phyloP scores from a whole-genome alignment of 345 rosid genomes.

The Bretschneidera sinensis region DNA sequence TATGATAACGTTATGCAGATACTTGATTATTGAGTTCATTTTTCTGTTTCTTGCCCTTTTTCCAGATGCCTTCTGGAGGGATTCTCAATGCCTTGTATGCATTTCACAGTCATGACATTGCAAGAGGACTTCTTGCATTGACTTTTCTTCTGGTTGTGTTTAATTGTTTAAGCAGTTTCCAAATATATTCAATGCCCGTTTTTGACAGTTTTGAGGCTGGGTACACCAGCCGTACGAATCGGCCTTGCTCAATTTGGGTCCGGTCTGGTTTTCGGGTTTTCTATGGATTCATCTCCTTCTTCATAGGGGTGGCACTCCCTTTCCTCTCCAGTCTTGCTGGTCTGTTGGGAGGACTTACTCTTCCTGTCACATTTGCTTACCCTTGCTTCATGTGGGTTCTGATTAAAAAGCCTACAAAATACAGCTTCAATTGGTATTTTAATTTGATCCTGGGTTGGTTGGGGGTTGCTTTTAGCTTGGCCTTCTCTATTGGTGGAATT shows the following conservation, averaged over 20 bases:
- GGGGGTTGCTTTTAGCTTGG: constrained; percentile 84
- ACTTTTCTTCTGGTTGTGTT: constrained; percentile 89
- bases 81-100: constrained; percentile 75
- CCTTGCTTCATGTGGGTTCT: constrained; percentile 99
- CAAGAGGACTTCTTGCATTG: constrained; percentile 83
- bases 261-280: constrained; percentile 90
- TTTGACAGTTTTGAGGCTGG: constrained; percentile 97
- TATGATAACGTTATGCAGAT: too few species aligned
- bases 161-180: constrained; percentile 90
- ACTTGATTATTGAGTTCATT: too few species aligned
- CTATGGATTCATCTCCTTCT: constrained; percentile 72
- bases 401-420: constrained; percentile 69
- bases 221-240: constrained; percentile 89
- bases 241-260: constrained; percentile 95
- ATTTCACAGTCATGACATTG: constrained; percentile 84
- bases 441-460: constrained; percentile 94
- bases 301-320: constrained; percentile 93
- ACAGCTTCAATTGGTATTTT: constrained; percentile 93
- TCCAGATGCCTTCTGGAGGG: constrained; percentile 91
- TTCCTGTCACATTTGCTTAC: constrained; percentile 92
- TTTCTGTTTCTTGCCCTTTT: neutral
- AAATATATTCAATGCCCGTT: constrained; percentile 92
- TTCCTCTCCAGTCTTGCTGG: constrained; percentile 92
- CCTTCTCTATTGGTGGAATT: constrained; percentile 86
- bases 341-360: constrained; percentile 85